Percentiles rank a stretch among this genome's conserved stretches.
These are phyloP conservation scores for Lasiodiplodia gonubiensis DNA, from an alignment of 2,329 filamentous ascomycete genomes.

Conservation along the genomic window DNA sequence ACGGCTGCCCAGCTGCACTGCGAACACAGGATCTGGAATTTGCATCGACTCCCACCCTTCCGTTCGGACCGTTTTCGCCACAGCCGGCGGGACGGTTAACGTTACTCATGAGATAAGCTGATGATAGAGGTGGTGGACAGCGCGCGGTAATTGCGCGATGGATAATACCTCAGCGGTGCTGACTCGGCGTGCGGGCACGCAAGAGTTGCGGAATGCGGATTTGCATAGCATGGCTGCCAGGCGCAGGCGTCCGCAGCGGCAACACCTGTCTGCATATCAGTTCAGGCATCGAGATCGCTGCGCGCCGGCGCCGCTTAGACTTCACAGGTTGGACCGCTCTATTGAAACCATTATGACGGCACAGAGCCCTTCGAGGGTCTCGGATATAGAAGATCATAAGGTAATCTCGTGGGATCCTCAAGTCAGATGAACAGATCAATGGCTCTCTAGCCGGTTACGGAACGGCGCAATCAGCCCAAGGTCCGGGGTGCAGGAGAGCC, in stretches of 20 bases:
- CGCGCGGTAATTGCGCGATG: slow-evolving; percentile 16
- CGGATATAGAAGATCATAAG: slow-evolving; percentile 27
- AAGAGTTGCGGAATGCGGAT: slow-evolving; percentile 6
- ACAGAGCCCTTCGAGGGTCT: slow-evolving; percentile 10
- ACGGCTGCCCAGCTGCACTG: slow-evolving; percentile 25
- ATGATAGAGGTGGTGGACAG: slow-evolving; percentile 26
- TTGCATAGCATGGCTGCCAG: not conserved
- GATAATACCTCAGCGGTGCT: slow-evolving; percentile 24
- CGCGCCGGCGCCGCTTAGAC: slow-evolving; percentile 10
- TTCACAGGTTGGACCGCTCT: slow-evolving; percentile 11
- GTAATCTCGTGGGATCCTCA: slow-evolving; percentile 27
- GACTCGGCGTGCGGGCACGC: slow-evolving; percentile 16
- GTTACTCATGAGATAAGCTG: slow-evolving; percentile 27
- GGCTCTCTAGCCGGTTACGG: slow-evolving; percentile 13
- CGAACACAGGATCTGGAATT: slow-evolving; percentile 28
- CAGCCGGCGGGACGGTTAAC: slow-evolving; percentile 27
- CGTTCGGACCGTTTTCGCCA: slow-evolving; percentile 28
- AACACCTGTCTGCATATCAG: slow-evolving; percentile 4
- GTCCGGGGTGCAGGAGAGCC: slow-evolving; percentile 25
- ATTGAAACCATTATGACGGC: slow-evolving; percentile 10
- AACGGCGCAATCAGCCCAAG: slow-evolving; percentile 15
- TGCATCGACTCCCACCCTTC: slow-evolving; percentile 23
- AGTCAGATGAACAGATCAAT: slow-evolving; percentile 24
- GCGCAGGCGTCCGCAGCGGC: not conserved
- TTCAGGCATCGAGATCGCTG: not conserved